Evolutionary conservation across 192 early-diverging fungal species (phyloP).

Genomic region (Podila verticillata): DNA sequence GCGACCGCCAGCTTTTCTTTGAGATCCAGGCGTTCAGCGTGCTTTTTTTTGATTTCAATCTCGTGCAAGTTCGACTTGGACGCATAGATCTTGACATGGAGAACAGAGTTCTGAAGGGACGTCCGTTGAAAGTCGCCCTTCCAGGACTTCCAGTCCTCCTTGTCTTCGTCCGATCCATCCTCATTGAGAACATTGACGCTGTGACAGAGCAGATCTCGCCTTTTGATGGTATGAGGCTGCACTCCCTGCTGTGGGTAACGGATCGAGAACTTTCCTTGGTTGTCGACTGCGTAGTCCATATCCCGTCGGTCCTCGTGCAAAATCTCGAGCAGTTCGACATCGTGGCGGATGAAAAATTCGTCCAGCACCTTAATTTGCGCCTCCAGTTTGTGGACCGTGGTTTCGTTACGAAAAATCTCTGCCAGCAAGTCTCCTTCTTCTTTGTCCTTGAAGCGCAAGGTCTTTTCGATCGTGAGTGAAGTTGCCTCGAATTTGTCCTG

Average conservation of each 20-base stretch:
- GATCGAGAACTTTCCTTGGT: neutral
- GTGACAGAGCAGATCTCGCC: neutral
- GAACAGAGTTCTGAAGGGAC: neutral
- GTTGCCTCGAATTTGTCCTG: constrained; percentile 3
- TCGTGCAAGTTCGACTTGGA: neutral
- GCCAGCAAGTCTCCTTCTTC: neutral
- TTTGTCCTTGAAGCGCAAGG: neutral
- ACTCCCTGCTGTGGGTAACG: neutral
- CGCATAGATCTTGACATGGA: neutral
- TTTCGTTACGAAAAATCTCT: neutral
- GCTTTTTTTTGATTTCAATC: neutral
- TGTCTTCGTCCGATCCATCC: neutral
- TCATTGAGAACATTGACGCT: neutral
- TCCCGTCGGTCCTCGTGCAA: neutral
- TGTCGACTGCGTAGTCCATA: neutral
- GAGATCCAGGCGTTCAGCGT: neutral
- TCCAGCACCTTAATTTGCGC: neutral
- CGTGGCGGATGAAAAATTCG: neutral
- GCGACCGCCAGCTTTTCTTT: neutral
- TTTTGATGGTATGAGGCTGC: neutral
- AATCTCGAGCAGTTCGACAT: neutral
- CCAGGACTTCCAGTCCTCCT: neutral
- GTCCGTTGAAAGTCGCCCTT: neutral
- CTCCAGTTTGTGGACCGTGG: neutral
- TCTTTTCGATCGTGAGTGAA: neutral